These are phyloP conservation scores for Xylaria grammica DNA, from an alignment of 495 filamentous ascomycete genomes.

Conservation along the genomic window DNA sequence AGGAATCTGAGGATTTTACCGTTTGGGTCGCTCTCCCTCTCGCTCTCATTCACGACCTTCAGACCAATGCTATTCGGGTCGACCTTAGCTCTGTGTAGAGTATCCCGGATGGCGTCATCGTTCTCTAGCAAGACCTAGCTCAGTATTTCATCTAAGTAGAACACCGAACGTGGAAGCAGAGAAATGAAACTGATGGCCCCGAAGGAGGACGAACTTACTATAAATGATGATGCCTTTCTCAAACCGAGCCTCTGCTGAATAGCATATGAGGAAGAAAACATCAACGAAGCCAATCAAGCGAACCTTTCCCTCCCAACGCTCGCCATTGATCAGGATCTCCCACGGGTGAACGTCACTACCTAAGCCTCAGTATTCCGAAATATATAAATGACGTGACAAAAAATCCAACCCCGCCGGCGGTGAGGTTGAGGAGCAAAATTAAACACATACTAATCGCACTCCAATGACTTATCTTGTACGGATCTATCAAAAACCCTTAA, in stretches of 20 bases:
- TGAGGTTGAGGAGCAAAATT: no score
- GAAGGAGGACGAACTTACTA: conserved; percentile 42
- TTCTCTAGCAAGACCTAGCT: no score
- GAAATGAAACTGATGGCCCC: no score
- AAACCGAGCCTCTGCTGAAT: conserved; percentile 45
- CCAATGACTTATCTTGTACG: conserved; percentile 41
- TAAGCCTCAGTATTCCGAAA: no score
- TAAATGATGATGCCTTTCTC: conserved; percentile 47
- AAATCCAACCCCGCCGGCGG: no score
- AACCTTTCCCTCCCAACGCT: conserved; percentile 46
- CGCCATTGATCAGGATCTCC: conserved; percentile 47
- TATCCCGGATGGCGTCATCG: conserved; percentile 41
- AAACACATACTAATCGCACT: conserved; percentile 47
- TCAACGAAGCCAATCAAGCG: conserved; percentile 50
- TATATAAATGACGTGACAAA: no score
- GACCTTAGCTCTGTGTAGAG: conserved; percentile 29
- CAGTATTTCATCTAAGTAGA: no score
- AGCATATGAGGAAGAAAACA: conserved; percentile 49
- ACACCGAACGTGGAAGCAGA: no score
- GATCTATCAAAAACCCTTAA: conserved; percentile 45
- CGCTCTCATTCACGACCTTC: conserved; percentile 30
- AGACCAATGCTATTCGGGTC: conserved; percentile 27
- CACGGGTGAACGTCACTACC: conserved; percentile 48
- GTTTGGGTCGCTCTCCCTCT: background rate
- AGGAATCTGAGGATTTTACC: no score